Percentiles rank a stretch among this genome's conserved stretches.
Conservation (phyloP, 352 stramenopile species). For the Phytophthora sp. region DNA sequence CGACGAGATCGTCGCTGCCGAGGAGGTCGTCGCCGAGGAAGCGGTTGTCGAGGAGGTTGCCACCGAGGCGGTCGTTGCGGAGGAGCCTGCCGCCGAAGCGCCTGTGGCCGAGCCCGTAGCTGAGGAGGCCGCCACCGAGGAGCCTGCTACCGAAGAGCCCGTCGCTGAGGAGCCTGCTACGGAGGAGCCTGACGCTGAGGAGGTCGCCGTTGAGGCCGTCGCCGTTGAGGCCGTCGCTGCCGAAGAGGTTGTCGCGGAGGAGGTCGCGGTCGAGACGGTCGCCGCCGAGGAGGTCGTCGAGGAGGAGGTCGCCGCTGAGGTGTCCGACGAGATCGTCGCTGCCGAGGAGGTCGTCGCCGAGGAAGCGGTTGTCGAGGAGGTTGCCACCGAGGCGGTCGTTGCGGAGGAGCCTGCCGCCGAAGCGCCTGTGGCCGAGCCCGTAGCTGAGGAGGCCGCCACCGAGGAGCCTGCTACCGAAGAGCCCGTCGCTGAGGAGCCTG, state of each 20-base stretch:
- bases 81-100: too few species aligned
- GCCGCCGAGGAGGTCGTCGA: too few species aligned
- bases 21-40: too few species aligned
- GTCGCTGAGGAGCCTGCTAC: neutral
- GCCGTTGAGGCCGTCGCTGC: neutral
- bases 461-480: neutral
- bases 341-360: too few species aligned
- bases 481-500: neutral
- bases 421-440: too few species aligned
- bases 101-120: too few species aligned
- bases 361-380: too few species aligned
- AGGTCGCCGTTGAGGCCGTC: neutral
- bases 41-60: neutral
- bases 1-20: too few species aligned
- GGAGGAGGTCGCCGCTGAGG: too few species aligned
- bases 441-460: neutral
- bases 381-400: neutral
- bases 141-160: neutral
- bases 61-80: neutral
- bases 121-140: neutral
- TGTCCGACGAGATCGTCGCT: too few species aligned
- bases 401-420: too few species aligned
- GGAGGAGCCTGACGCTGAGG: neutral
- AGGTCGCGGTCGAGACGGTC: neutral
- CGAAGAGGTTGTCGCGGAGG: neutral